These are phyloP conservation scores for Scheffersomyces parashehatae DNA, from an alignment of 1,139 yeast genomes.

Conservation along the genomic window DNA sequence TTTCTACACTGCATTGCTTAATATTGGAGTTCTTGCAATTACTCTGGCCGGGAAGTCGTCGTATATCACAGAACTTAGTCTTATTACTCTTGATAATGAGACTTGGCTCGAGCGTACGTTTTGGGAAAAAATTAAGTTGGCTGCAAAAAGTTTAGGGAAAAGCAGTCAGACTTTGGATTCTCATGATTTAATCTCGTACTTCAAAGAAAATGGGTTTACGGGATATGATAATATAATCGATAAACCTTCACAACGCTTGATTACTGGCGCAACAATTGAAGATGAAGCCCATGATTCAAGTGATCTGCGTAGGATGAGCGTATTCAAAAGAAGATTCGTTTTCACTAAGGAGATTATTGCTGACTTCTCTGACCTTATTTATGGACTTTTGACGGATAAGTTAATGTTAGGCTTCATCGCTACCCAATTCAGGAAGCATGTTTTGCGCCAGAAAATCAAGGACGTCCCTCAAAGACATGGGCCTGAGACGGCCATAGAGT, in stretches of 20 bases:
- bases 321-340: constrained; percentile 22
- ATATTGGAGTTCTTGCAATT: constrained; percentile 62
- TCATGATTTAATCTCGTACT: constrained; percentile 12
- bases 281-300: constrained; percentile 10
- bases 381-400: constrained; percentile 18
- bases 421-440: constrained; percentile 1
- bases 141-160: not conserved
- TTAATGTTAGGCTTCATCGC: constrained; percentile 9
- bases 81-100: constrained; percentile 46
- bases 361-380: constrained; percentile 25
- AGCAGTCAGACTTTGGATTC: not conserved
- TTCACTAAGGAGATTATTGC: constrained; percentile 19
- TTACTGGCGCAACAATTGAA: constrained; percentile 16
- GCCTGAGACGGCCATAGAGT: constrained; percentile 22
- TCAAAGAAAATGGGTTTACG: constrained; percentile 16
- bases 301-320: constrained; percentile 18
- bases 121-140: constrained; percentile 17
- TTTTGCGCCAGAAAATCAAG: constrained; percentile 1
- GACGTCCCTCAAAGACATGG: constrained; percentile 2
- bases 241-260: constrained; percentile 29
- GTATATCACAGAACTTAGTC: constrained; percentile 59
- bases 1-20: constrained; percentile 61
- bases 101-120: constrained; percentile 59
- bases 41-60: constrained; percentile 68
- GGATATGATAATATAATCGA: constrained; percentile 39